A percentile compares a stretch with the other conserved stretches of the same genome.
Conservation (phyloP, 208 protist species). For the Wallacemonas sp. region DNA sequence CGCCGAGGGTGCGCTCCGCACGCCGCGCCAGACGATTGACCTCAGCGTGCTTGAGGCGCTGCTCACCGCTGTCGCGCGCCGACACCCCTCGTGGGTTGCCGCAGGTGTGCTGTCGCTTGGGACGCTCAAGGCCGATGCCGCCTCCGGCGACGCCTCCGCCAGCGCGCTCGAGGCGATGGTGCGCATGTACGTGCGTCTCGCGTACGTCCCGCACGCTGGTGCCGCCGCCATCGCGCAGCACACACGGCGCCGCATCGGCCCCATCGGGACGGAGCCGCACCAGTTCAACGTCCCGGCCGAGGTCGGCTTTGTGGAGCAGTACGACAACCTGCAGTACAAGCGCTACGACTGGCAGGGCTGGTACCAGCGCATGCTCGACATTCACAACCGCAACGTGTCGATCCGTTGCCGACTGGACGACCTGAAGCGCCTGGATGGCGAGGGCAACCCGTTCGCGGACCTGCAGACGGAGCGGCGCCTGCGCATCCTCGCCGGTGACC, state of each 20-base stretch:
- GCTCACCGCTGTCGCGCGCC: constrained; percentile 46
- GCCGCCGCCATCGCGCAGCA: constrained; percentile 77
- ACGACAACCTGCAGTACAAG: constrained; percentile 91
- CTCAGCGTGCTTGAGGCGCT: constrained; percentile 30
- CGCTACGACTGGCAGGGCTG: constrained; percentile 91
- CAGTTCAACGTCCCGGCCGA: constrained; percentile 83
- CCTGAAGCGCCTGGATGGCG: constrained; percentile 74
- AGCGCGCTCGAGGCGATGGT: constrained; percentile 48
- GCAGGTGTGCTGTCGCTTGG: constrained; percentile 51
- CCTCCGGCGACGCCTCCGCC: background rate
- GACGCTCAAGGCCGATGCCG: background rate
- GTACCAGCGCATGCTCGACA: constrained; percentile 89
- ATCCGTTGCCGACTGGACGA: constrained; percentile 80
- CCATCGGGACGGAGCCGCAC: constrained; percentile 49
- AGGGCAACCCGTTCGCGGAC: constrained; percentile 78
- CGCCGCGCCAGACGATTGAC: constrained; percentile 37
- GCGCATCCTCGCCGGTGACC: constrained; percentile 74
- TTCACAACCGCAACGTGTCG: constrained; percentile 91
- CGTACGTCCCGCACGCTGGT: constrained; percentile 81
- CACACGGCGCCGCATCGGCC: constrained; percentile 77
- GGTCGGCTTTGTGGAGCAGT: constrained; percentile 87
- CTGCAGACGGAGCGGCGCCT: constrained; percentile 85
- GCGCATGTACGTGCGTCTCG: constrained; percentile 80
- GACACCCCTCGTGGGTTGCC: constrained; percentile 76
- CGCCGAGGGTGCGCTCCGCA: constrained; percentile 15